Evolutionary conservation across 2,329 filamentous ascomycete genomes (phyloP).

Genomic region (Fusarium marasasianum): DNA sequence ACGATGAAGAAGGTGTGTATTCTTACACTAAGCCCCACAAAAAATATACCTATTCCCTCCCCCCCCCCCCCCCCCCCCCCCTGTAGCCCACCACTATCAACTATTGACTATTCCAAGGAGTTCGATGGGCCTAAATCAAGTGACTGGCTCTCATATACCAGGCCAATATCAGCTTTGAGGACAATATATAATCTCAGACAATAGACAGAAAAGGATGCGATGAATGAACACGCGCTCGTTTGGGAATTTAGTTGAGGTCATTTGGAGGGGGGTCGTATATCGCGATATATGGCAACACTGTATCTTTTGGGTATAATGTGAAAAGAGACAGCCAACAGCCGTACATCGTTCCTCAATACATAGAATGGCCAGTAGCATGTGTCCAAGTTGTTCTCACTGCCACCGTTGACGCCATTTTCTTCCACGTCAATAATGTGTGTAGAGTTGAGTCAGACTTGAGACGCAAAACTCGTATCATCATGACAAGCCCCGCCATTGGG

Average conservation of each 20-base stretch:
- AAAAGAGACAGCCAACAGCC: background rate
- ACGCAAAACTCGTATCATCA: background rate
- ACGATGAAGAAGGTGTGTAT: too few species aligned
- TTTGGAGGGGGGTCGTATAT: background rate
- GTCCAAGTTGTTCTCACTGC: background rate
- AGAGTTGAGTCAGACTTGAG: background rate
- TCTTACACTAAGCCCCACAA: too few species aligned
- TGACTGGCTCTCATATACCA: background rate
- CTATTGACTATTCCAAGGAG: background rate
- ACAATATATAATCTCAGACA: background rate
- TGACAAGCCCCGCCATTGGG: background rate
- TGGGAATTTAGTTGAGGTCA: background rate
- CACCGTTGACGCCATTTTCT: background rate
- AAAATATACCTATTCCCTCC: too few species aligned
- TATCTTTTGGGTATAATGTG: background rate
- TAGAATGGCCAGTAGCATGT: background rate
- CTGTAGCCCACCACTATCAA: background rate
- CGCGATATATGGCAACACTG: background rate
- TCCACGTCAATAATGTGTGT: background rate
- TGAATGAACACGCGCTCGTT: background rate
- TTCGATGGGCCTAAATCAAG: background rate
- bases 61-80: too few species aligned
- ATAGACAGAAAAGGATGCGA: too few species aligned
- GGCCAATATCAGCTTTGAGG: background rate
- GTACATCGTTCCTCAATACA: background rate